A percentile compares a stretch with the other conserved stretches of the same genome.
These are phyloP conservation scores for Gaeumannomyces tritici DNA, from an alignment of 2,329 filamentous ascomycete genomes.

Conservation along the genomic window DNA sequence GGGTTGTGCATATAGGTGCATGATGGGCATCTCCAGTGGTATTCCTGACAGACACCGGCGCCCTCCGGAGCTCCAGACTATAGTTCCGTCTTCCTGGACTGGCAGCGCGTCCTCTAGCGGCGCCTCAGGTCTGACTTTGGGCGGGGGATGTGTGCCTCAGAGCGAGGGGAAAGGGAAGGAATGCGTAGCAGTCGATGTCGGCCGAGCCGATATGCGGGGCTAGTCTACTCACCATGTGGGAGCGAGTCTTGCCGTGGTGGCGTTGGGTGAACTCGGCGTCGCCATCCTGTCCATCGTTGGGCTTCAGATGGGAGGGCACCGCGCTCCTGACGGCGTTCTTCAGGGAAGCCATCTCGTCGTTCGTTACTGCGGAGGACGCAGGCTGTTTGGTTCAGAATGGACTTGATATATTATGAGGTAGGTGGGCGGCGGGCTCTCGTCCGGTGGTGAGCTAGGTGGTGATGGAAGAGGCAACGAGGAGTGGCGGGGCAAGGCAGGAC, in stretches of 20 bases:
- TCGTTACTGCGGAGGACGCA: background rate
- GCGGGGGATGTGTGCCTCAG: background rate
- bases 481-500: background rate
- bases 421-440: background rate
- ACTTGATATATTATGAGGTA: background rate
- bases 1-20: background rate
- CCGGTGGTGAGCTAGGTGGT: background rate
- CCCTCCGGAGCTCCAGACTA: background rate
- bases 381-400: background rate
- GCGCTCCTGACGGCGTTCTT: conserved; percentile 70
- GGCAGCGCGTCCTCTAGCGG: background rate
- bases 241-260: conserved; percentile 78
- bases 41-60: background rate
- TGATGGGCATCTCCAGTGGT: background rate
- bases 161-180: background rate
- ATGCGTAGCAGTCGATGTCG: background rate
- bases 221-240: conserved; percentile 63
- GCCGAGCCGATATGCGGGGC: background rate
- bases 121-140: background rate
- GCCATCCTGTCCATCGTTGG: conserved; percentile 29
- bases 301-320: conserved; percentile 77
- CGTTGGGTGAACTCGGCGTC: conserved; percentile 46
- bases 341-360: conserved; percentile 55
- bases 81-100: background rate
- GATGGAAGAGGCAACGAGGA: background rate